Percentiles rank a stretch among this genome's conserved stretches.
Evolutionary conservation across 2,329 filamentous ascomycete genomes (phyloP).

Genomic region (Colletotrichum sp.): DNA sequence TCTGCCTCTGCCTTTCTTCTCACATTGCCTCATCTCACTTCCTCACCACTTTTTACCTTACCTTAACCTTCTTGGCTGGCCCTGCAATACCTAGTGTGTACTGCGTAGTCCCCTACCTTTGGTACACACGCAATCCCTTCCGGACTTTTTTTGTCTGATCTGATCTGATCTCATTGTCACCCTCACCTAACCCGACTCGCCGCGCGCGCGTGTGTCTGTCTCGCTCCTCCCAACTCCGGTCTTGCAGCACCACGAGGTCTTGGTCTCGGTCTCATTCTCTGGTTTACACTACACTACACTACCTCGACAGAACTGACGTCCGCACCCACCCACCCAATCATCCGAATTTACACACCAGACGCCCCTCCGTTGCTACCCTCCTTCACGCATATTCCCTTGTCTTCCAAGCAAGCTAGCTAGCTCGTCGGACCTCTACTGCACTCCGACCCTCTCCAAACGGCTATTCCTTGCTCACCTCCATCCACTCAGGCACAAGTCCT

Average conservation of each 20-base stretch:
- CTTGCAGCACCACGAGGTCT: neutral
- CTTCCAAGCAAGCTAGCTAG: constrained; percentile 6
- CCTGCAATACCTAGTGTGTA: neutral
- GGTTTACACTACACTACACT: neutral
- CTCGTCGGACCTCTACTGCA: constrained; percentile 7
- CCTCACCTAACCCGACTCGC: neutral
- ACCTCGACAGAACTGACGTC: neutral
- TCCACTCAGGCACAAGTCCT: neutral
- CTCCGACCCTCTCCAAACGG: constrained; percentile 2
- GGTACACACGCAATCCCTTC: neutral
- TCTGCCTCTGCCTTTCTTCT: neutral
- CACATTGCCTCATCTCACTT: neutral
- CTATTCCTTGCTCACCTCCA: constrained; percentile 10
- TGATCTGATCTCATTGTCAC: neutral
- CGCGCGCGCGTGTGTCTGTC: neutral
- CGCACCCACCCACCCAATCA: constrained; percentile 15
- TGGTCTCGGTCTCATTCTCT: constrained; percentile 4
- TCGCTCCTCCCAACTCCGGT: neutral
- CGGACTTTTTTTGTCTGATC: neutral
- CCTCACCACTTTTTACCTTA: neutral
- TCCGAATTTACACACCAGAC: constrained; percentile 15
- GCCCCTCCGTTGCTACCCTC: constrained; percentile 14
- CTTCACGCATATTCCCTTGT: constrained; percentile 5
- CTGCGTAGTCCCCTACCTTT: neutral
- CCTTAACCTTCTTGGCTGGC: neutral